These are phyloP conservation scores for Ottelia alismoides DNA, from an alignment of 106 monocot genomes.

Conservation along the genomic window DNA sequence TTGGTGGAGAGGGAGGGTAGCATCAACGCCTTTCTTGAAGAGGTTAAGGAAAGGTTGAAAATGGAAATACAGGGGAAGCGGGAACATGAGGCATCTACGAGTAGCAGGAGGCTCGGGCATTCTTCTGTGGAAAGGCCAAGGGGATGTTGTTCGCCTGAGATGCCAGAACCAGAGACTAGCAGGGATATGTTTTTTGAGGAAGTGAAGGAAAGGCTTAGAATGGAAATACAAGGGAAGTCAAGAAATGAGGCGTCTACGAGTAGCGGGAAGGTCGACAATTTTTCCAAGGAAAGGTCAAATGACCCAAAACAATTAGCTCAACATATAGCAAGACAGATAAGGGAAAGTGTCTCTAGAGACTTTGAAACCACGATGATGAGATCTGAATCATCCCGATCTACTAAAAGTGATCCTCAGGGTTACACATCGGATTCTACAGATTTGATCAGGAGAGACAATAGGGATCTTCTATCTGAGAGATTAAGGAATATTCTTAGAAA, in stretches of 20 bases:
- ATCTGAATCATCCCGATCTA: slow-evolving; percentile 44
- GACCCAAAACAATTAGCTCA: slow-evolving; percentile 43
- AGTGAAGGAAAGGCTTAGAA: slow-evolving; percentile 66
- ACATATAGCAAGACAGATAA: slow-evolving; percentile 41
- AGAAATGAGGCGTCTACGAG: slow-evolving; percentile 6
- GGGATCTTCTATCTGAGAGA: slow-evolving; percentile 38
- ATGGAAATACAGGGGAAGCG: too few relatives aligned
- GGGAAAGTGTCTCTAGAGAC: slow-evolving; percentile 52
- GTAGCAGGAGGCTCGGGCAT: too few relatives aligned
- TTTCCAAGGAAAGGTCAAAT: slow-evolving; percentile 10
- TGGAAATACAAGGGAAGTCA: slow-evolving; percentile 58
- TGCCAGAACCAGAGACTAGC: too few relatives aligned
- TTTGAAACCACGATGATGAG: slow-evolving; percentile 21
- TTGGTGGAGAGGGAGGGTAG: slow-evolving; percentile 28
- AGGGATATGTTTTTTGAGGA: slow-evolving; percentile 78
- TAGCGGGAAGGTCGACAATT: neutral
- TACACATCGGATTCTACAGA: slow-evolving; percentile 16
- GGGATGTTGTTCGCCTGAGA: too few relatives aligned
- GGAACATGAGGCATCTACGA: too few relatives aligned
- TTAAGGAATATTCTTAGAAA: slow-evolving; percentile 39
- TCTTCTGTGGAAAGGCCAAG: too few relatives aligned
- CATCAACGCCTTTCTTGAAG: too few relatives aligned
- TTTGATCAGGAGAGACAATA: slow-evolving; percentile 28
- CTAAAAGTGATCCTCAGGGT: slow-evolving; percentile 18
- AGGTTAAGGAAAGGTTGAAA: too few relatives aligned